phyloP scores from a whole-genome alignment of 2,329 filamentous ascomycete genomes.

The Epichloe gansuensis region DNA sequence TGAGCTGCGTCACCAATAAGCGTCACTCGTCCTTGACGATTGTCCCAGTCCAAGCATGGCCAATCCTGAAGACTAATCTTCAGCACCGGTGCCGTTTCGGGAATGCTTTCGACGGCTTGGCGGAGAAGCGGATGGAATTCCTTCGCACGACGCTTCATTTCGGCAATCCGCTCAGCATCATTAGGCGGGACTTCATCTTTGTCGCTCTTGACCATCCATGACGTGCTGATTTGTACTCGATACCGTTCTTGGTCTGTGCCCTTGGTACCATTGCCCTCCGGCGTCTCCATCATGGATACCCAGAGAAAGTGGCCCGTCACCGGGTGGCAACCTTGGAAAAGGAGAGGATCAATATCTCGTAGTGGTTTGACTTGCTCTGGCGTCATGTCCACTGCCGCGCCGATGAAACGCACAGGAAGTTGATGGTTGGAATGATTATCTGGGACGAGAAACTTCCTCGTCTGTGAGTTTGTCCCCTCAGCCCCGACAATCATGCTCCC shows the following conservation, averaged over 20 bases:
- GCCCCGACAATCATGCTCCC: conserved; percentile 26
- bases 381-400: conserved; percentile 24
- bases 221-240: conserved; percentile 31
- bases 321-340: conserved; percentile 42
- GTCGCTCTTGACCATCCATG: conserved; percentile 27
- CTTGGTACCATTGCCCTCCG: conserved; percentile 21
- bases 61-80: conserved; percentile 25
- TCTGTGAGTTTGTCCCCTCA: conserved; percentile 26
- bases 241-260: conserved; percentile 21
- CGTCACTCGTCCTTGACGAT: conserved; percentile 29
- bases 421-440: conserved; percentile 18
- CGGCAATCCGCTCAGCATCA: conserved; percentile 19
- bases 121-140: conserved; percentile 26
- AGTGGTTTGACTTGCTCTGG: conserved; percentile 25
- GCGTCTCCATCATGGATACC: conserved; percentile 33
- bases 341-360: conserved; percentile 36
- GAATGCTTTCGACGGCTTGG: conserved; percentile 28
- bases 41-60: conserved; percentile 27
- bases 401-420: conserved; percentile 26
- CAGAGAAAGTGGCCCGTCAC: conserved; percentile 36
- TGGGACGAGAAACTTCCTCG: conserved; percentile 21
- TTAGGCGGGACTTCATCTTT: conserved; percentile 22
- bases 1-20: conserved; percentile 42
- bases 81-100: conserved; percentile 24
- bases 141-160: conserved; percentile 26